Base-by-base conservation (phyloP, 1,139 yeast genomes). In the Sugiyamaella neomexicana region DNA sequence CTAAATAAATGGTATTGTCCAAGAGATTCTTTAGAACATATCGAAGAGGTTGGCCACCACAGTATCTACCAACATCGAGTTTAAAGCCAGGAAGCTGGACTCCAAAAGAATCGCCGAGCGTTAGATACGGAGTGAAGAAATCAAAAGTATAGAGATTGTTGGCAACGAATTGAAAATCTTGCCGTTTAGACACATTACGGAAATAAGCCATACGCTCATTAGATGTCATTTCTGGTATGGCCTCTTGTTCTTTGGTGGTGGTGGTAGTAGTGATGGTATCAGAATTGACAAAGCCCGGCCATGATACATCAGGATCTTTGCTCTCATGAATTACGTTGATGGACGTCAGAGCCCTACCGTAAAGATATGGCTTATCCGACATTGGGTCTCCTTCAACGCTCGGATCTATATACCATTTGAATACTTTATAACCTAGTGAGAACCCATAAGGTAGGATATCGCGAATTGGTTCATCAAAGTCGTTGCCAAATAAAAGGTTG, bases 371-470 rank as follows among this genome's bases (percentile, higher is more conserved):
- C 63, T 77, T 75, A 51, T 83, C 88, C 39, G 72, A 70, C 62
- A 81, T 82, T 2, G 83, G 72, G 63, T 86, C 90, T 3, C 85
- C 89, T 53, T 76, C 80, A 10, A 83, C 81, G 34, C 86, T 79
- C 38, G 83, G 83, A 65, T 84, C 87, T 48, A 86, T 78, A 61
- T 68, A 62, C 55, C 65, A 61, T 52, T 71, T 70, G 65, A 77
- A 73, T n/a, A 75, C 56, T 41, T 66, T 64, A 54, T 73, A 77
- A 62, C 86, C 89, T 66, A 68, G 73, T 63, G 76, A 77, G 67
- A 71, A 81, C 62, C 78, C 88, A 74, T 72, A 83, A 2, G 93
- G 93, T 10, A 86, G 77, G 55, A 76, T 75, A 55, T 83, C 84
- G 42, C 76, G 72, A 43, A 86, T 80, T 0, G 89, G 85, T 32